Base-by-base conservation (phyloP, 1,139 yeast genomes). In the Kodamaea sp. region DNA sequence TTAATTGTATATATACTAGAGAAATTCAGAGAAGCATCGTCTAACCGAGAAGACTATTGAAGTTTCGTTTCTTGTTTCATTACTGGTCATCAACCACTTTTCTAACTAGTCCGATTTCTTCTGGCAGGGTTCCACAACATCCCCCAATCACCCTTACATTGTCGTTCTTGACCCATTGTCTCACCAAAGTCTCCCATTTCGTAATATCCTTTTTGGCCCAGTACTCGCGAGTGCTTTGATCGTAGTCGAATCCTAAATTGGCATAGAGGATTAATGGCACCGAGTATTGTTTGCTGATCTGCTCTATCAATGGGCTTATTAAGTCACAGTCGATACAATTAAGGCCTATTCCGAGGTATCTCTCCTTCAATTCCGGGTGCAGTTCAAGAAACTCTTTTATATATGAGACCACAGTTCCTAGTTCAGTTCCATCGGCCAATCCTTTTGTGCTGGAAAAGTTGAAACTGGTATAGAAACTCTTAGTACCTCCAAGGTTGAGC, bases 51-150 rank as follows among this genome's bases (percentile, higher is more conserved):
- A n/a, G n/a, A n/a, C n/a, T n/a, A n/a, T n/a, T n/a, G n/a, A n/a
- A n/a, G n/a, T n/a, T n/a, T n/a, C n/a, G n/a, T n/a, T n/a, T n/a
- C n/a, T n/a, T n/a, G n/a, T n/a, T n/a, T n/a, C n/a, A n/a, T n/a
- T n/a, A n/a, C n/a, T n/a, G n/a, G n/a, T n/a, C 20, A 13, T 40
- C 45, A 11, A 52, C 27, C 7, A 35, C 35, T 10, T 33, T 32
- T 24, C 46, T 32, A 12, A 58, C 50, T 22, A 37, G 33, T n/a
- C 35, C 44, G 22, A 75, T 70, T 31, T 76, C 78, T 9, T 44
- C 42, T 1, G 80, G 77, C 1, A 73, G 67, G 2, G 80, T 76
- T 32, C 81, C 62, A 42, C 84, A 78, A 46, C 84, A 78, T 2
- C 83, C 83, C 3, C 84, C 84, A 26, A 78, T 55, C 10, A 72